Percentiles rank a stretch among this genome's conserved stretches.
Evolutionary conservation across 805 yeast genomes (phyloP).

Genomic region (Teunomyces pallodes): DNA sequence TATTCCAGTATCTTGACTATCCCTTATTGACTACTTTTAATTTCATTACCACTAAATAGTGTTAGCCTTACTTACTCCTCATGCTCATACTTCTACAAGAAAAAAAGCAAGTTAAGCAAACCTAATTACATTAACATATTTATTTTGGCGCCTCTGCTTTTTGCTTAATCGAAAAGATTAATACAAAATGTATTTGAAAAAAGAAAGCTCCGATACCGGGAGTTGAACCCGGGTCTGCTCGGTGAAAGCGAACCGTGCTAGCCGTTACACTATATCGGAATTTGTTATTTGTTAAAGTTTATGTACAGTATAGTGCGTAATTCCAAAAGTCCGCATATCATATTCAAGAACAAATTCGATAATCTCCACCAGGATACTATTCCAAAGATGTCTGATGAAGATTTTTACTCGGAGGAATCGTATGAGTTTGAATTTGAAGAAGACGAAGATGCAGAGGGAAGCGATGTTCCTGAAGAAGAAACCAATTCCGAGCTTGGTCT

Average conservation of each 20-base stretch:
- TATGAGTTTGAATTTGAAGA: slow-evolving; percentile 16
- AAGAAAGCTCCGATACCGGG: slow-evolving; percentile 68
- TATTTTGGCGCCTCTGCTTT: too few species aligned
- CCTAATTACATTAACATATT: too few species aligned
- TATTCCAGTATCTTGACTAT: too few species aligned
- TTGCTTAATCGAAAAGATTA: too few species aligned
- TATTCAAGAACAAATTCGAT: background rate
- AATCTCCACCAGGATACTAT: background rate
- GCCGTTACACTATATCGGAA: slow-evolving; percentile 16
- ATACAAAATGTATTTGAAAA: background rate
- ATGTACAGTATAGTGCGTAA: background rate
- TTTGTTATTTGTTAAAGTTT: background rate
- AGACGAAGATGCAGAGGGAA: slow-evolving; percentile 12
- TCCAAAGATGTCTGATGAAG: slow-evolving; percentile 14
- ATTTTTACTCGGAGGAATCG: slow-evolving; percentile 14
- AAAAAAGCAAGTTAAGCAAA: too few species aligned
- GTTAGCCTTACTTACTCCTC: too few species aligned
- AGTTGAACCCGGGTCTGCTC: slow-evolving; percentile 85
- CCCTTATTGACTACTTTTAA: too few species aligned
- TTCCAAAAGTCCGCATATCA: background rate
- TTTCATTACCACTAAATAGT: too few species aligned
- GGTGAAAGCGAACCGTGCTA: slow-evolving; percentile 84
- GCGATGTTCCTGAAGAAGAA: slow-evolving; percentile 1
- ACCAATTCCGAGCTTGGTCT: slow-evolving; percentile 5
- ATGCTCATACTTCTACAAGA: too few species aligned